These are phyloP conservation scores for Diversispora eburnea DNA, from an alignment of 192 early-diverging fungal species.

Conservation along the genomic window DNA sequence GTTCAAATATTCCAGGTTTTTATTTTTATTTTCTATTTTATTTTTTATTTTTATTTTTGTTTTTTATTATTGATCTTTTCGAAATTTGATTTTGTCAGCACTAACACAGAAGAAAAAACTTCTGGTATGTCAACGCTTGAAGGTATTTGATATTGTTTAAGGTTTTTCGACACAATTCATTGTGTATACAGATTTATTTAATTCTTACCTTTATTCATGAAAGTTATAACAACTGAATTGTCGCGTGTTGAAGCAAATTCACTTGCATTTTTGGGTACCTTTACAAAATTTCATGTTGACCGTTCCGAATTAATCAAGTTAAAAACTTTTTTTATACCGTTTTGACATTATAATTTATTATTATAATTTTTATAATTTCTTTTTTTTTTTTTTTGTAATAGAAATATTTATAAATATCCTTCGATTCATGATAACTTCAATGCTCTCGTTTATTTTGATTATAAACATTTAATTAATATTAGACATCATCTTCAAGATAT, in stretches of 20 bases:
- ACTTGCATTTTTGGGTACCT: neutral
- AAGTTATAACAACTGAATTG: slow-evolving; percentile 6
- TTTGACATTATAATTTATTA: neutral
- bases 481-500: neutral
- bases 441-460: neutral
- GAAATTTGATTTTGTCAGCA: neutral
- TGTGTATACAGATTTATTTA: neutral
- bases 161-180: no score
- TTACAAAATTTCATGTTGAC: neutral
- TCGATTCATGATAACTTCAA: neutral
- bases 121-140: neutral
- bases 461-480: slow-evolving; percentile 6
- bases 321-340: neutral
- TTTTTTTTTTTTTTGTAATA: neutral
- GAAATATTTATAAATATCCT: neutral
- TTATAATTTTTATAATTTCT: neutral
- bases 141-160: neutral
- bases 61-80: no score
- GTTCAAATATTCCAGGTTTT: neutral
- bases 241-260: neutral
- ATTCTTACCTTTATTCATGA: neutral
- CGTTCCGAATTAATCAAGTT: neutral
- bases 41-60: no score
- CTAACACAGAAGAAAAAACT: neutral
- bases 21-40: no score